A percentile compares a stretch with the other conserved stretches of the same genome.
These are phyloP conservation scores for Yamadazyma triangularis DNA, from an alignment of 1,139 yeast genomes.

Conservation along the genomic window DNA sequence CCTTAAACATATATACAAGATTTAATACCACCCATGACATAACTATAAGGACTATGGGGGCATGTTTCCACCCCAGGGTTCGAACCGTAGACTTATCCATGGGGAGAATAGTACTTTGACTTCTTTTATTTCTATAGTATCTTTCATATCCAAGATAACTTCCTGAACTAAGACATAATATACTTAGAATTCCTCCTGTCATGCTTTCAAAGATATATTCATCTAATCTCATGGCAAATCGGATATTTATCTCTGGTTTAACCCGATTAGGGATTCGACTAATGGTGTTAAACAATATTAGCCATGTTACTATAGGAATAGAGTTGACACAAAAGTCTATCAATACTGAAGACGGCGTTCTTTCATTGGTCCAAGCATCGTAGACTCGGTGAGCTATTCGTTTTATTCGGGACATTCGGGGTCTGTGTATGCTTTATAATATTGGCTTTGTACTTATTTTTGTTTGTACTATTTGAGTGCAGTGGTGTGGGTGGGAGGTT, in stretches of 20 bases:
- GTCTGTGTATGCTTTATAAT: too few relatives aligned
- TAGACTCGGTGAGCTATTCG: too few relatives aligned
- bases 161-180: constrained; percentile 10
- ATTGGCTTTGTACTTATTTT: too few relatives aligned
- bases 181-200: constrained; percentile 12
- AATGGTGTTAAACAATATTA: constrained; percentile 56
- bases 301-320: constrained; percentile 54
- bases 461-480: too few relatives aligned
- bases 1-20: constrained; percentile 31
- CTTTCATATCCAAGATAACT: constrained; percentile 12
- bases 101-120: not conserved
- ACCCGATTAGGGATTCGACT: constrained; percentile 51
- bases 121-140: constrained; percentile 5
- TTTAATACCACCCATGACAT: constrained; percentile 40
- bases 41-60: constrained; percentile 26
- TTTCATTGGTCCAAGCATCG: constrained; percentile 26
- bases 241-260: constrained; percentile 54
- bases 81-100: not conserved
- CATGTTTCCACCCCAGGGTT: constrained; percentile 2
- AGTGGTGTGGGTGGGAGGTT: too few relatives aligned
- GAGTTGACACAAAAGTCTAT: constrained; percentile 48
- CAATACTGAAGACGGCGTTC: constrained; percentile 23
- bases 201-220: constrained; percentile 24
- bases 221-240: constrained; percentile 40
- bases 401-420: too few relatives aligned